Evolutionary conservation across 148 eudicot species (phyloP).

Genomic region (Amaranthus hypochondriacus): DNA sequence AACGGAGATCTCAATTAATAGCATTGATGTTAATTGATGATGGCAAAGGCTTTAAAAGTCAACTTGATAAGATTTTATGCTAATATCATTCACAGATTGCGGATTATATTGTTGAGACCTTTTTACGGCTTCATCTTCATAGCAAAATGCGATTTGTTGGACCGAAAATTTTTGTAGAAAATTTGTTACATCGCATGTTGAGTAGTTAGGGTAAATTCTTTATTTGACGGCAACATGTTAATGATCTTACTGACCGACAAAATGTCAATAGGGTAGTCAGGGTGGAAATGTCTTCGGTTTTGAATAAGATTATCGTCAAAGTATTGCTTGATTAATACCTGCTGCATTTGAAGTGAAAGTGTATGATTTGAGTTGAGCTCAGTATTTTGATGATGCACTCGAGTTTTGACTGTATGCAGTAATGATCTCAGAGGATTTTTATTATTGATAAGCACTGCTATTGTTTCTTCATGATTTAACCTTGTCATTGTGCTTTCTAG

Average conservation of each 20-base stretch:
- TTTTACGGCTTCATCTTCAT: neutral
- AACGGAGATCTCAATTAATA: neutral
- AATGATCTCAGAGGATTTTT: too few species aligned
- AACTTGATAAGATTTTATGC: neutral
- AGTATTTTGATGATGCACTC: neutral
- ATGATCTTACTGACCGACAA: neutral
- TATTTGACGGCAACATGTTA: neutral
- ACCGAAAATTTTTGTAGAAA: neutral
- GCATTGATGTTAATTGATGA: neutral
- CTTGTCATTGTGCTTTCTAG: too few species aligned
- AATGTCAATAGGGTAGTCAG: neutral
- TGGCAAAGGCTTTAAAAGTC: neutral
- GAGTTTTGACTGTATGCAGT: neutral
- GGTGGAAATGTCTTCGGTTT: neutral
- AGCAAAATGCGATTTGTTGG: neutral
- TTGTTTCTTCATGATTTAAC: too few species aligned
- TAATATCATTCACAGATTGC: neutral
- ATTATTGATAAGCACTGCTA: too few species aligned
- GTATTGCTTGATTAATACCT: neutral
- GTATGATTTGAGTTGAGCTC: neutral
- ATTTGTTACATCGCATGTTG: too few species aligned
- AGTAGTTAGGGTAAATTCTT: too few species aligned
- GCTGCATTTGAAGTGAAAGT: neutral
- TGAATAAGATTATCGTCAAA: neutral
- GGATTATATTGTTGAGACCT: slow-evolving; percentile 8